Conservation (phyloP, 305 asterid species). For the Fraxinus sp. region DNA sequence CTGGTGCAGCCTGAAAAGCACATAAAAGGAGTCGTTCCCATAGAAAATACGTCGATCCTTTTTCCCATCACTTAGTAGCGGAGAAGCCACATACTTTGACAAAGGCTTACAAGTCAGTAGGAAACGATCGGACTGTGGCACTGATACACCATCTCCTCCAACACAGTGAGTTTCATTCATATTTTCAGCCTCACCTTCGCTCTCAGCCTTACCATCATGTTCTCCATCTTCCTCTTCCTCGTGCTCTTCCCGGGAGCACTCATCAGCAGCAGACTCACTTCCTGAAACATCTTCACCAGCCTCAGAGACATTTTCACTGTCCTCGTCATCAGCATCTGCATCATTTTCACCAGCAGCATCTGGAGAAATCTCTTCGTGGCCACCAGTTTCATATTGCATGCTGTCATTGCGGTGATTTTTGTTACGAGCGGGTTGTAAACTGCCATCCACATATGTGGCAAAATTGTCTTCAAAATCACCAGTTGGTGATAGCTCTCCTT, state of each 20-base stretch:
- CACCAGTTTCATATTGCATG: slow-evolving; percentile 49
- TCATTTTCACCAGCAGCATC: slow-evolving; percentile 75
- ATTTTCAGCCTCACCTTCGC: slow-evolving; percentile 96
- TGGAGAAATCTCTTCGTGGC: slow-evolving; percentile 48
- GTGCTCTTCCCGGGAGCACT: slow-evolving; percentile 75
- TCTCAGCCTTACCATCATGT: slow-evolving; percentile 75
- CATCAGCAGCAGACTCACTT: slow-evolving; percentile 93
- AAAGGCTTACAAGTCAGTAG: slow-evolving; percentile 73
- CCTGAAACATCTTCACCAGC: slow-evolving; percentile 87
- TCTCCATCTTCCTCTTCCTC: slow-evolving; percentile 86
- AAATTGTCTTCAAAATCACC: slow-evolving; percentile 85
- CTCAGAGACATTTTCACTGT: slow-evolving; percentile 80
- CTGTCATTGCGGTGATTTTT: slow-evolving; percentile 38
- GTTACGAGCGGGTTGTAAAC: slow-evolving; percentile 45
- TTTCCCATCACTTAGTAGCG: slow-evolving; percentile 39
- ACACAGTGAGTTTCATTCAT: slow-evolving; percentile 39
- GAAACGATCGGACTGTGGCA: slow-evolving; percentile 67
- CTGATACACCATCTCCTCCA: slow-evolving; percentile 28
- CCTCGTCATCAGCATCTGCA: slow-evolving; percentile 74
- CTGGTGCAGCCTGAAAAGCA: slow-evolving; percentile 94
- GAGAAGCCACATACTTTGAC: slow-evolving; percentile 59
- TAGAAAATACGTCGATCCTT: slow-evolving; percentile 57
- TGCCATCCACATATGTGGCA: slow-evolving; percentile 56
- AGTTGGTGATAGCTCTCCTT: slow-evolving; percentile 93
- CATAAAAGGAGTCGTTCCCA: slow-evolving; percentile 86